Evolutionary conservation across 768 basidiomycete species (phyloP), one percentile per base, ranked within the genome.

Genomic region (Pluteus cervinus): DNA sequence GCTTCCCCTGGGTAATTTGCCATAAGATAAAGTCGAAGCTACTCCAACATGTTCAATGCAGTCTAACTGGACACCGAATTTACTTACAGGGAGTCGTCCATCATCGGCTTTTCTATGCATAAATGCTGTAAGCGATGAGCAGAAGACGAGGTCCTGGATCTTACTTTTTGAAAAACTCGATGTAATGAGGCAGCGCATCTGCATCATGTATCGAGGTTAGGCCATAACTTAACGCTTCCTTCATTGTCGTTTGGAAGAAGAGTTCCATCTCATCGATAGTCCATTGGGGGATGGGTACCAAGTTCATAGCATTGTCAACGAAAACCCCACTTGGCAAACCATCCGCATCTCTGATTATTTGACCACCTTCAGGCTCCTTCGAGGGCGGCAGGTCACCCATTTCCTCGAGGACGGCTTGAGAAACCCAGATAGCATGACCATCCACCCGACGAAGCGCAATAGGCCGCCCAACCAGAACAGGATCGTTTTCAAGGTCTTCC

Each of bases 151-250:
- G 7, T 5, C 12, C 16, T 32, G 33, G 33, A 36, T 43, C 75
- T 24, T 50, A 84, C 86, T 64, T 66, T 47, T 69, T 69, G 60
- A 76, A 86, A 48, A 90, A 86, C 2, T 66, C 57, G 11, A 91
- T 73, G 17, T 66, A 62, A 0, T 61, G 57, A 1, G 68, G 70
- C 15, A 53, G 53, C 0, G 73, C 69, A 29, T 55, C 68, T 0
- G 93, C 93, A 51, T 98, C 92, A 40, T 96, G 92, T 14, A 98
- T 78, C 8, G 75, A 81, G 0, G 90, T 93, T 39, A 98, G 56
- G 1, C 94, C 94, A 39, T 76, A 73, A 2, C 72, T 66, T n/a
- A 91, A 62, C 0, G 83, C 89, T 47, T 88, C 79, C 18, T 61
- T 57, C 29, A 84, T 66, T 0, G 88, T 71, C 9, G 66, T 62